phyloP scores from a whole-genome alignment of 495 filamentous ascomycete species.

The Platismatia glauca region DNA sequence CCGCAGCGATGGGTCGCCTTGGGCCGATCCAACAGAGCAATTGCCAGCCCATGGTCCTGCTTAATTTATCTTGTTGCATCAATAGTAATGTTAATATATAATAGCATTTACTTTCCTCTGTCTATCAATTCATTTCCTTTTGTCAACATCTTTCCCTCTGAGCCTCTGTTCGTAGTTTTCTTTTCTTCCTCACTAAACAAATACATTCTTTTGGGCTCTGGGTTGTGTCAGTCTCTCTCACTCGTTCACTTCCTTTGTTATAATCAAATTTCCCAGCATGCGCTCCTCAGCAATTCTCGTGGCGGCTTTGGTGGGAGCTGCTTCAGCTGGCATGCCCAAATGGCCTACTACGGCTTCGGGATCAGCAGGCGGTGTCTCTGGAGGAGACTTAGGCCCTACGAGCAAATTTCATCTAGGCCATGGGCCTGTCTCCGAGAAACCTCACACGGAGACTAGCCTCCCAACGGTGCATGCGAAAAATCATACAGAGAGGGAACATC shows the following conservation, averaged over 20 bases:
- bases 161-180: not conserved
- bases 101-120: not conserved
- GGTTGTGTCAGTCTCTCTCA: not conserved
- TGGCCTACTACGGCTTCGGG: not conserved
- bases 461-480: not conserved
- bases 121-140: not conserved
- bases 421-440: slow-evolving; percentile 4
- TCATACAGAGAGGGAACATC: not conserved
- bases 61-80: not conserved
- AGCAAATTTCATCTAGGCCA: not conserved
- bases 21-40: not conserved
- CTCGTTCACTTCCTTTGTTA: not conserved
- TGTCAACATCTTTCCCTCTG: not conserved
- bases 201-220: slow-evolving; percentile 13
- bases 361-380: not conserved
- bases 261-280: slow-evolving; percentile 6
- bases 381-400: not conserved
- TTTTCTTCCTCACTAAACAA: slow-evolving; percentile 1
- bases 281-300: slow-evolving; percentile 13
- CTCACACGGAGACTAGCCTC: not conserved
- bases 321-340: slow-evolving; percentile 6
- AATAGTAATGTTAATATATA: too few relatives aligned
- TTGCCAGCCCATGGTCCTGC: not conserved
- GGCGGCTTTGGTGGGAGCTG: slow-evolving; percentile 10
- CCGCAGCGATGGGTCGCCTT: not conserved